A percentile compares a stretch with the other conserved stretches of the same genome.
Evolutionary conservation across 2,329 filamentous ascomycete genomes (phyloP).

Genomic region (Emmonsiellopsis sp.): DNA sequence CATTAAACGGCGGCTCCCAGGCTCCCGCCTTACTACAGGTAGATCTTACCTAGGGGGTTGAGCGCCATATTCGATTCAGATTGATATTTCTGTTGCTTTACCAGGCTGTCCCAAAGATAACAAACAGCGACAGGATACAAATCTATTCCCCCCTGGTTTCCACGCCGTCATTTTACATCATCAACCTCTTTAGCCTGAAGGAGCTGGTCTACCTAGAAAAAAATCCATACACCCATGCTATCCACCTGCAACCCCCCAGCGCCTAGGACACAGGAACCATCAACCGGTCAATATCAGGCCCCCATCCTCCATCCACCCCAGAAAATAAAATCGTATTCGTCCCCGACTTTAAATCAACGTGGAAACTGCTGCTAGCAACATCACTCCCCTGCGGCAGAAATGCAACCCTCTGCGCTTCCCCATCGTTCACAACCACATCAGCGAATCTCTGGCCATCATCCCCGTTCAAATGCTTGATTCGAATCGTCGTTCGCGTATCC

Average conservation of each 20-base stretch:
- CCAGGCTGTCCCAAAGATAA: no score
- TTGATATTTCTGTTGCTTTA: no score
- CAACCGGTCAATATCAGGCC: not conserved
- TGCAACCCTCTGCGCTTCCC: slow-evolving; percentile 40
- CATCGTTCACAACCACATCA: slow-evolving; percentile 46
- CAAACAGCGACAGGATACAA: no score
- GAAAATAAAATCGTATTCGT: not conserved
- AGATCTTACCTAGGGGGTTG: no score
- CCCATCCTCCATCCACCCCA: not conserved
- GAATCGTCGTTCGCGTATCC: slow-evolving; percentile 41
- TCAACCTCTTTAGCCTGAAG: no score
- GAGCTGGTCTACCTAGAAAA: no score
- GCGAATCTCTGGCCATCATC: slow-evolving; percentile 45
- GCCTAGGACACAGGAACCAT: not conserved
- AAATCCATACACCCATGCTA: not conserved
- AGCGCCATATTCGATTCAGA: no score
- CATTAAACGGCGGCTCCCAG: no score
- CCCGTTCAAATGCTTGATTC: slow-evolving; percentile 48
- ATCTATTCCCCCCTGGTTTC: no score
- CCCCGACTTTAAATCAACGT: not conserved
- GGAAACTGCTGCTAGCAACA: not conserved
- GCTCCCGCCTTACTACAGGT: no score
- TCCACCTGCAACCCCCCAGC: not conserved
- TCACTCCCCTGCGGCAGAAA: slow-evolving; percentile 43
- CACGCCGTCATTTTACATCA: no score